A percentile compares a stretch with the other conserved stretches of the same genome.
Evolutionary conservation across 129 eudicot species (phyloP).

Genomic region (Arctium lappa): DNA sequence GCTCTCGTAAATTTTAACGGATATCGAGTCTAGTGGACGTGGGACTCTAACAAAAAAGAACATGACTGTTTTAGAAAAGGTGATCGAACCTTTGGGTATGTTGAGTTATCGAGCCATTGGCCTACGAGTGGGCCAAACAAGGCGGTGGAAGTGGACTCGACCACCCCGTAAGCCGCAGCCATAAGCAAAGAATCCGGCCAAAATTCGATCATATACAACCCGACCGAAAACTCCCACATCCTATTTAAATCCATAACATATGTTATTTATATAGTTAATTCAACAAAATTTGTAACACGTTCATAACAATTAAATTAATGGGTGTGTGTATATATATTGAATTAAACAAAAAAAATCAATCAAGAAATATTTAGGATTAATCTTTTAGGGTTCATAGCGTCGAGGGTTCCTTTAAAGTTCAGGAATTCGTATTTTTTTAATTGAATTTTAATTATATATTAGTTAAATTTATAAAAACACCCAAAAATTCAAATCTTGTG

Average conservation of each 20-base stretch:
- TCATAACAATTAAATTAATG: neutral
- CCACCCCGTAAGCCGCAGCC: constrained; percentile 86
- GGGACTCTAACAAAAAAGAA: neutral
- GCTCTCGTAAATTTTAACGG: too few relatives aligned
- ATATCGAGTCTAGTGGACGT: neutral
- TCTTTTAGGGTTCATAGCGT: neutral
- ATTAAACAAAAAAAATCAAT: neutral
- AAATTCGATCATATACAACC: constrained; percentile 83
- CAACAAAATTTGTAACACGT: neutral
- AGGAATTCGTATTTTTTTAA: neutral
- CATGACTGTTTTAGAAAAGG: neutral
- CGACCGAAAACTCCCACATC: constrained; percentile 98
- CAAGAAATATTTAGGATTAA: neutral
- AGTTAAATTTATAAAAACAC: neutral
- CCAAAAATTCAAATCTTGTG: neutral
- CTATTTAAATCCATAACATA: constrained; percentile 28
- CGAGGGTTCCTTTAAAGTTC: neutral
- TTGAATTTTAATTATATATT: neutral
- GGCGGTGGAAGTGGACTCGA: constrained; percentile 73
- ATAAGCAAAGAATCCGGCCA: constrained; percentile 92
- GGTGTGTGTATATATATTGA: neutral
- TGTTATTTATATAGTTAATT: neutral
- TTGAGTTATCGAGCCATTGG: constrained; percentile 60
- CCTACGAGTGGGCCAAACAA: constrained; percentile 83
- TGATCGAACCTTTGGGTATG: constrained; percentile 68